A percentile compares a stretch with the other conserved stretches of the same genome.
These are phyloP conservation scores for Sisymbrium altissimum DNA, from an alignment of 345 rosid species.

Conservation along the genomic window DNA sequence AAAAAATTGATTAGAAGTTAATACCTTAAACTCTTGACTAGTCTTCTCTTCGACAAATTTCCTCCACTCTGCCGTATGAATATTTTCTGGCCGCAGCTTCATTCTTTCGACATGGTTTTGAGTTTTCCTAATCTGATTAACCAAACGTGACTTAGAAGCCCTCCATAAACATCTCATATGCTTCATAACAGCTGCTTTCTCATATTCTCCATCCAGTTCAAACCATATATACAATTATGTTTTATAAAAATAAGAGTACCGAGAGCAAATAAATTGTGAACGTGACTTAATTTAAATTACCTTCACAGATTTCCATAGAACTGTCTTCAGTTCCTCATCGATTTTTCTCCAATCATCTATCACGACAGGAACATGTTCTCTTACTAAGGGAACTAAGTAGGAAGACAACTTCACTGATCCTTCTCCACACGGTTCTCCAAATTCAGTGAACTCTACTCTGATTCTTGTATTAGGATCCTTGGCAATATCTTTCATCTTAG, in stretches of 20 bases:
- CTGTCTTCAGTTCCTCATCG: neutral
- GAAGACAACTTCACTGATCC: too few relatives aligned
- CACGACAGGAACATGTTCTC: too few relatives aligned
- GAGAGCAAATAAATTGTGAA: neutral
- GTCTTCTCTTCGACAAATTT: neutral
- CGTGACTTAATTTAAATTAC: neutral
- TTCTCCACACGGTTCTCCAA: too few relatives aligned
- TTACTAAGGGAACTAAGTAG: too few relatives aligned
- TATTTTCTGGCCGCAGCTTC: neutral
- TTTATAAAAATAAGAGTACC: neutral
- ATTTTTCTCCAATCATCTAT: neutral
- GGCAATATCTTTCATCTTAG: too few relatives aligned
- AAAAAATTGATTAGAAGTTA: neutral
- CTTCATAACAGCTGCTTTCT: neutral
- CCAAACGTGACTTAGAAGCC: neutral
- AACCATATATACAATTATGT: neutral
- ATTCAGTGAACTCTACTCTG: too few relatives aligned
- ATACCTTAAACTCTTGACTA: neutral
- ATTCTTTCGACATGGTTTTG: neutral
- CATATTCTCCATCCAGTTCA: neutral
- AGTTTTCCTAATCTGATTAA: neutral
- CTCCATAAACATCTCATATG: too few relatives aligned
- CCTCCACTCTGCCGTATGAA: neutral
- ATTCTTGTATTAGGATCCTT: too few relatives aligned
- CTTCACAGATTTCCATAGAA: neutral